phyloP scores from a whole-genome alignment of 108 stramenopile species.

The Conticribra guillardii region DNA sequence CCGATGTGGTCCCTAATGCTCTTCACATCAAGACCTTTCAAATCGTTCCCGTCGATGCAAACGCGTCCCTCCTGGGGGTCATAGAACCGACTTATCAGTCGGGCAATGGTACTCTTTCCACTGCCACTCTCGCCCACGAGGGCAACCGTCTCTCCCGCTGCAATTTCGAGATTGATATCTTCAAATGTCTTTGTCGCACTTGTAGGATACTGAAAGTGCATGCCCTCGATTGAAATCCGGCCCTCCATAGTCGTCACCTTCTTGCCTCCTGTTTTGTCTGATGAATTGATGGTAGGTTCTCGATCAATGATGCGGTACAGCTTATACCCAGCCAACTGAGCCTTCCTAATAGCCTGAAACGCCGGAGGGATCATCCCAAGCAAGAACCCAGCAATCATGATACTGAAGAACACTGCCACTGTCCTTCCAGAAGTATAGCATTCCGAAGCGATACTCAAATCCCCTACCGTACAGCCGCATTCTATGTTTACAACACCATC shows the following conservation, averaged over 20 bases:
- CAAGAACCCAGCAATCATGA: constrained; percentile 36
- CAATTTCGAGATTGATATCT: constrained; percentile 48
- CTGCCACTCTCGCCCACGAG: constrained; percentile 64
- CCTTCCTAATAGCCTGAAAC: constrained; percentile 9
- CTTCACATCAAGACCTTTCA: constrained; percentile 33
- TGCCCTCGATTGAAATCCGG: constrained; percentile 26
- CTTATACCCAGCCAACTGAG: constrained; percentile 10
- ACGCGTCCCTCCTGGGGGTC: constrained; percentile 48
- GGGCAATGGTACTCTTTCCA: constrained; percentile 75
- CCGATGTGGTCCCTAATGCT: constrained; percentile 61
- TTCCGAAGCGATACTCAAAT: constrained; percentile 17
- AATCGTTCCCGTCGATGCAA: constrained; percentile 31
- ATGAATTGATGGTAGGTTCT: constrained; percentile 11
- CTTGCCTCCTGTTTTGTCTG: constrained; percentile 7
- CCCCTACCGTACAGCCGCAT: constrained; percentile 28
- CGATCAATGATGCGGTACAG: constrained; percentile 27
- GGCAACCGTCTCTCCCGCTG: constrained; percentile 55
- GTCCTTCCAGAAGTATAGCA: constrained; percentile 36
- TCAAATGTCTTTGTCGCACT: constrained; percentile 32
- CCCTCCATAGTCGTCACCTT: constrained; percentile 27
- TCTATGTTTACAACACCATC: constrained; percentile 15
- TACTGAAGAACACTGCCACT: constrained; percentile 41
- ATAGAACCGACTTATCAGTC: constrained; percentile 77
- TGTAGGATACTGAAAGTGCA: constrained; percentile 43
- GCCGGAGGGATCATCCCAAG: constrained; percentile 41